Evolutionary conservation across 441 rosid species (phyloP).

Genomic region (Kokia cookei): DNA sequence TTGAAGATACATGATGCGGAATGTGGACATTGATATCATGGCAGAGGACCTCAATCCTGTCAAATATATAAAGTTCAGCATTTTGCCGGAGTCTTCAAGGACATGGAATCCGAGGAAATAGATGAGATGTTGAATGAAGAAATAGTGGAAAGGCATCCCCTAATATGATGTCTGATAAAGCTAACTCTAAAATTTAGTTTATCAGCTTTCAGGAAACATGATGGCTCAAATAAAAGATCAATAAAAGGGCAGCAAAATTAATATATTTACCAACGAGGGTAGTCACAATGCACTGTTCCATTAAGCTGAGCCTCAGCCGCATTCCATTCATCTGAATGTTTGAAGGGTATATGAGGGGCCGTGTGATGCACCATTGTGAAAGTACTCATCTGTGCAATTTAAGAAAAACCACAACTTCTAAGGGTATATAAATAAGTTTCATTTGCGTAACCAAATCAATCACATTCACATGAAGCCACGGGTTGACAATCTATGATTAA

Average conservation of each 20-base stretch:
- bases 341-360: conserved; percentile 90
- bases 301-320: conserved; percentile 87
- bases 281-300: conserved; percentile 92
- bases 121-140: neutral
- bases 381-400: conserved; percentile 67
- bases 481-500: neutral
- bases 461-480: neutral
- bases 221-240: conserved; percentile 3
- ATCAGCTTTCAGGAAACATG: neutral
- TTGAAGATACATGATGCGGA: conserved; percentile 77
- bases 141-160: neutral
- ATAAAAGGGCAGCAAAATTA: neutral
- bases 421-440: neutral
- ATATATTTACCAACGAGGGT: conserved; percentile 66
- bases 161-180: neutral
- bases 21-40: conserved; percentile 86
- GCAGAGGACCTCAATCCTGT: conserved; percentile 71
- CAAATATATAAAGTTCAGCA: conserved; percentile 11
- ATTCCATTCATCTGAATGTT: conserved; percentile 67
- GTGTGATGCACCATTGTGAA: conserved; percentile 98
- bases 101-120: neutral
- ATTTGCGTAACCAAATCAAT: neutral
- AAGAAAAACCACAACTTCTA: neutral
- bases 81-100: neutral
- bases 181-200: neutral